Evolutionary conservation across 192 early-diverging fungal species (phyloP).

Genomic region (Backusella westeae): DNA sequence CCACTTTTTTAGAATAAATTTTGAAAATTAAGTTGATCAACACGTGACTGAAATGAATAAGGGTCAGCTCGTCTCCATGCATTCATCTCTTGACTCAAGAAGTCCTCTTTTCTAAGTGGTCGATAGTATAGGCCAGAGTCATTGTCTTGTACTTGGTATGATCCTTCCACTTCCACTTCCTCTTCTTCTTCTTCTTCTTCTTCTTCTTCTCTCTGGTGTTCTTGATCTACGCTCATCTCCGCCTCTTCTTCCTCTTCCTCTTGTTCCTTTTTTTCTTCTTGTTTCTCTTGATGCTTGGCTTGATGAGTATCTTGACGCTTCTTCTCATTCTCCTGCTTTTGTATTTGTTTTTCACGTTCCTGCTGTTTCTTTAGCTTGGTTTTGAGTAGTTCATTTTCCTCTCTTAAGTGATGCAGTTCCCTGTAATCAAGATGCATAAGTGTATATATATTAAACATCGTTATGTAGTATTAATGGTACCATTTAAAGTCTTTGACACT

Average conservation of each 20-base stretch:
- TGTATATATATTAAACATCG: too few relatives aligned
- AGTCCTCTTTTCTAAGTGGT: not conserved
- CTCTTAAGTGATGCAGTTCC: not conserved
- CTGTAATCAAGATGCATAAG: not conserved
- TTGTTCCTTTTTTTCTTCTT: not conserved
- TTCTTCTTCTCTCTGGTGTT: not conserved
- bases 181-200: not conserved
- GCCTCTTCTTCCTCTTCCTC: not conserved
- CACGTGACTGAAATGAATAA: not conserved
- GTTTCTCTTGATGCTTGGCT: not conserved
- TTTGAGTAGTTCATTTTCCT: not conserved
- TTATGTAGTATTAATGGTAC: not conserved
- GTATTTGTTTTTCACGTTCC: not conserved
- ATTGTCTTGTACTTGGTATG: not conserved
- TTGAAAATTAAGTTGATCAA: not conserved
- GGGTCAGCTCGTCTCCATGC: not conserved
- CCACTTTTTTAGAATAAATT: not conserved
- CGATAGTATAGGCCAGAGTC: not conserved
- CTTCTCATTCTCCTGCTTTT: not conserved
- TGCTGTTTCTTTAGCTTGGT: not conserved
- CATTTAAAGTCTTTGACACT: slow-evolving; percentile 9
- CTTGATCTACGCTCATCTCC: not conserved
- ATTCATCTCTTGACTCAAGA: not conserved
- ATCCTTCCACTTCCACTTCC: not conserved
- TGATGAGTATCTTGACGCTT: not conserved